phyloP scores from a whole-genome alignment of 345 rosid species.

The Diplotaxis tenuifolia region DNA sequence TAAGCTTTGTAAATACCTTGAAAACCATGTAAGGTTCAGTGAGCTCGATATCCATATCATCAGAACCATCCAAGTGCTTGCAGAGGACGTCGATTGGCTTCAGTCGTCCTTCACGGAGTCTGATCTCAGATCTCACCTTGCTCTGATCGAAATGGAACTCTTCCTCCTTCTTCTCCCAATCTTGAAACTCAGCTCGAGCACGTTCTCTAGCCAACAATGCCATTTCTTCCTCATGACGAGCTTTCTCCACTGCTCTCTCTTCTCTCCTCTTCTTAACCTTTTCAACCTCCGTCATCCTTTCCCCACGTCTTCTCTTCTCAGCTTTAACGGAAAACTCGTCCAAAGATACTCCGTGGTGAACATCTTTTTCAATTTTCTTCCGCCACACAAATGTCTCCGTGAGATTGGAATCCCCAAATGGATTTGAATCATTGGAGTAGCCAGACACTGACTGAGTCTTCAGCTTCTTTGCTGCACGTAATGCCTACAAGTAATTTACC shows the following conservation, averaged over 20 bases:
- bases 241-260: constrained; percentile 86
- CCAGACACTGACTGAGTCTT: constrained; percentile 44
- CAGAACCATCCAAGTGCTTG: constrained; percentile 69
- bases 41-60: constrained; percentile 73
- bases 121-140: constrained; percentile 68
- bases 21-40: constrained; percentile 87
- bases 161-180: constrained; percentile 98
- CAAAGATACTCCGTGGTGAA: constrained; percentile 56
- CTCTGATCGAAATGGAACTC: constrained; percentile 98
- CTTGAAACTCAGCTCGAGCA: constrained; percentile 94
- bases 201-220: constrained; percentile 88
- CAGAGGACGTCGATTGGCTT: constrained; percentile 85
- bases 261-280: constrained; percentile 93
- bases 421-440: constrained; percentile 91
- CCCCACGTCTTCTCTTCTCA: constrained; percentile 73
- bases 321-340: constrained; percentile 72
- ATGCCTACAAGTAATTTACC: constrained; percentile 8
- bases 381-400: constrained; percentile 75
- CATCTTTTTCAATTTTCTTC: constrained; percentile 89
- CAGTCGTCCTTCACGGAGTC: constrained; percentile 77
- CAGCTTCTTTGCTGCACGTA: background rate
- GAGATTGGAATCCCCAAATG: constrained; percentile 76
- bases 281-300: constrained; percentile 91
- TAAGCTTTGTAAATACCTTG: constrained; percentile 50
- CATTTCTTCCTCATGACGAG: constrained; percentile 92